Base-by-base conservation (phyloP, 1,139 yeast genomes). In the Fermentozyma sake region DNA sequence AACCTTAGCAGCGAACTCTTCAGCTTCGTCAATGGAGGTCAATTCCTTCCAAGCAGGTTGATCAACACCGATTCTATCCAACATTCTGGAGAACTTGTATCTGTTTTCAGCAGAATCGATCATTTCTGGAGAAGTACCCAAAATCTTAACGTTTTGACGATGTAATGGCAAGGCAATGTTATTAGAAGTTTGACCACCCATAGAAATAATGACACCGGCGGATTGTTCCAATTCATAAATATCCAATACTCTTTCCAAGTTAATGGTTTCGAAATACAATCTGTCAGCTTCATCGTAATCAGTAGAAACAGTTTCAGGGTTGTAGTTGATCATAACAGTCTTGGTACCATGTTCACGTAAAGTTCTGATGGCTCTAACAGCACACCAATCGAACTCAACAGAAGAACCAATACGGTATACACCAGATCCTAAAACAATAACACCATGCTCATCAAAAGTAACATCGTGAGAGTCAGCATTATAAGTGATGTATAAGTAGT, bases 31-130 rank as follows among this genome's bases (percentile, higher is more conserved):
- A 38, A 87, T 71, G 14, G 96, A 85, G 21, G 97, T 87, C 49
- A 91, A 77, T 64, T 91, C 98, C 61, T 89, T 91, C 98, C 98
- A 91, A 26, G 96, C 96, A 29, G 98, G 98, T 65, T 91, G 98
- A 63, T 91, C 98, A 42, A 91, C 97, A 33, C 95, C 96, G 50
- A 91, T 91, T 48, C 77, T 77, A 61, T 91, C 98, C 68, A 91
- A 74, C 93, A 91, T 89, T 66, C 96, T 84, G 28, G 96, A 86
- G 69, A 91, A 91, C 68, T 91, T 93, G 74, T 87, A 89, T 67
- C 98, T 78, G 63, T 91, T 89, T 68, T 91, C 98, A 41, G 98
- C 98, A 41, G 94, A 81, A 56, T 91, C 98, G 58, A 91, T 91
- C 95, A 86, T 87, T 60, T 86, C 96, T 35, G 98, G 98, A 22